A percentile compares a stretch with the other conserved stretches of the same genome.
Evolutionary conservation across 495 filamentous ascomycete species (phyloP).

Genomic region (Hyphodiscus hymeniophilus): DNA sequence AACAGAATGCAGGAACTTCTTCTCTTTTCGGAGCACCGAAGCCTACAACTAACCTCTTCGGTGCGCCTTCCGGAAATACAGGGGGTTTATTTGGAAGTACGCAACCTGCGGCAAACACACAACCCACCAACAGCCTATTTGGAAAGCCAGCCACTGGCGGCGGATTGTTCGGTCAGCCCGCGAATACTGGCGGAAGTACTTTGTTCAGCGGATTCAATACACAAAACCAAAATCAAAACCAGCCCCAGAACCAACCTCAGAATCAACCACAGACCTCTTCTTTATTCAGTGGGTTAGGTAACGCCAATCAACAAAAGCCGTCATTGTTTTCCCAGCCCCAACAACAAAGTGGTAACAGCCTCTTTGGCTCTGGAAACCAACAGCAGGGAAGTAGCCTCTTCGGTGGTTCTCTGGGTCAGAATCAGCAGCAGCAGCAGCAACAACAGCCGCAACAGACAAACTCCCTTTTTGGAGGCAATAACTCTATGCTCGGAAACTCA

Average conservation of each 20-base stretch:
- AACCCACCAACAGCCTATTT: constrained; percentile 41
- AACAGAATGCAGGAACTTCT: constrained; percentile 29
- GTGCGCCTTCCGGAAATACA: constrained; percentile 35
- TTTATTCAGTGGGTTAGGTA: constrained; percentile 35
- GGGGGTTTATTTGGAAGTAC: constrained; percentile 52
- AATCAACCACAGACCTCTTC: constrained; percentile 45
- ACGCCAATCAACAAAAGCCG: constrained; percentile 33
- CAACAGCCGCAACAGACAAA: constrained; percentile 25
- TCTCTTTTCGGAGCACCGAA: constrained; percentile 42
- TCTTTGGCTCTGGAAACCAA: constrained; percentile 53
- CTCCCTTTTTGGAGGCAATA: not conserved
- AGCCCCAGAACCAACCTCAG: constrained; percentile 49
- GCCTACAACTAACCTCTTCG: constrained; percentile 34
- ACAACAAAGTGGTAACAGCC: constrained; percentile 35
- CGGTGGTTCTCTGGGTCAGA: constrained; percentile 20
- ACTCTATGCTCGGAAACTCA: constrained; percentile 27
- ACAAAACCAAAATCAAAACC: constrained; percentile 41
- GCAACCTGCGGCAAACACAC: constrained; percentile 28
- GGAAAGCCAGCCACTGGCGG: constrained; percentile 31
- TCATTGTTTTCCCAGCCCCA: constrained; percentile 32
- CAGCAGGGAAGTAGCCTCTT: constrained; percentile 32
- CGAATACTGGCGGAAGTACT: constrained; percentile 28
- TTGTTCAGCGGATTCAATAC: constrained; percentile 37
- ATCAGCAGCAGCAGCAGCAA: constrained; percentile 39
- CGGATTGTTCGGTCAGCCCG: constrained; percentile 26